These are phyloP conservation scores for Boletus pseudopeckii DNA, from an alignment of 768 basidiomycete genomes.

Conservation along the genomic window DNA sequence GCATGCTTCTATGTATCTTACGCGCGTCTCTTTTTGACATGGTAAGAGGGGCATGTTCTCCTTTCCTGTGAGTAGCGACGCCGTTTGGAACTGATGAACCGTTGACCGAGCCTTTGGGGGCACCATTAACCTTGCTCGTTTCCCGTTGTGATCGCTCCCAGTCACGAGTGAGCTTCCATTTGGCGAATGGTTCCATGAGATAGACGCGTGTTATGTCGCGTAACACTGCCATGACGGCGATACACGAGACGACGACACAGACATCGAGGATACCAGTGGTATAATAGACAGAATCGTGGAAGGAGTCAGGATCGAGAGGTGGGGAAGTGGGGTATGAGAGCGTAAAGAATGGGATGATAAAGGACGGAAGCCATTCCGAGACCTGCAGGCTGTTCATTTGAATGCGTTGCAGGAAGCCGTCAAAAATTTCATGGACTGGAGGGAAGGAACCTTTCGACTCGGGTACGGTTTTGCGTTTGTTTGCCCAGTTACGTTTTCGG, in stretches of 20 bases:
- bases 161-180: slow-evolving; percentile 65
- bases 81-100: slow-evolving; percentile 29
- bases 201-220: slow-evolving; percentile 74
- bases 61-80: slow-evolving; percentile 26
- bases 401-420: slow-evolving; percentile 27
- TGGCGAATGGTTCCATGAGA: slow-evolving; percentile 78
- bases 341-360: slow-evolving; percentile 63
- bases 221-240: slow-evolving; percentile 81
- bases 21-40: slow-evolving; percentile 47
- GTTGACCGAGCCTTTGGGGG: slow-evolving; percentile 25
- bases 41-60: slow-evolving; percentile 11
- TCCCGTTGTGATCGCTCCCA: slow-evolving; percentile 30
- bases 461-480: slow-evolving; percentile 30
- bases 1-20: slow-evolving; percentile 64
- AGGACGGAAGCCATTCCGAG: slow-evolving; percentile 46
- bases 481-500: slow-evolving; percentile 30
- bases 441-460: slow-evolving; percentile 9
- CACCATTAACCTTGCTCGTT: slow-evolving; percentile 23
- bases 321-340: slow-evolving; percentile 65
- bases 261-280: slow-evolving; percentile 69
- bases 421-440: slow-evolving; percentile 35
- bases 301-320: slow-evolving; percentile 65
- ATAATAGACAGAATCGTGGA: slow-evolving; percentile 68
- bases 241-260: slow-evolving; percentile 78
- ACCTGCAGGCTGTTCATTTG: slow-evolving; percentile 37